A percentile compares a stretch with the other conserved stretches of the same genome.
Conservation (phyloP, 176 grass and related monocot species). For the Poa pratensis region DNA sequence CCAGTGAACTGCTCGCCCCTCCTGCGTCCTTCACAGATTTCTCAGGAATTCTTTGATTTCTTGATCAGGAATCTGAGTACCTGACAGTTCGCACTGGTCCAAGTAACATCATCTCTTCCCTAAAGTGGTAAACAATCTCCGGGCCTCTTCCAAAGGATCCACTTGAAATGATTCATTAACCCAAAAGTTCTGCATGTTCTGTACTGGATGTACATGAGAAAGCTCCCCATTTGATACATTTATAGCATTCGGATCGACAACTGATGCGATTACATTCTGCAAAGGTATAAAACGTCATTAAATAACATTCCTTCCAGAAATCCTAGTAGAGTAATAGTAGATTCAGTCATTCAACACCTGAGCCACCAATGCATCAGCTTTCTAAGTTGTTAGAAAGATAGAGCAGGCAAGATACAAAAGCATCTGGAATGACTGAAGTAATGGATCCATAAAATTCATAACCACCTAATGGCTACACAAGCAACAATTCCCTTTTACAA, state of each 20-base stretch:
- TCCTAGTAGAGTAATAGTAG: conserved; percentile 11
- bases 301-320: neutral
- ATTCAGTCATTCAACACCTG: neutral
- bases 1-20: neutral
- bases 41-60: neutral
- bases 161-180: conserved; percentile 64
- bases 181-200: conserved; percentile 63
- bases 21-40: neutral
- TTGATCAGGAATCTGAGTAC: neutral
- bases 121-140: conserved; percentile 52
- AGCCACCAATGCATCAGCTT: neutral
- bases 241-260: conserved; percentile 42
- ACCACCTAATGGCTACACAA: neutral
- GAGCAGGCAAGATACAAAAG: neutral
- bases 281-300: conserved; percentile 45
- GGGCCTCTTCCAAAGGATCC: conserved; percentile 75
- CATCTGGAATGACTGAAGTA: neutral
- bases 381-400: neutral
- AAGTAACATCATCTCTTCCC: conserved; percentile 39
- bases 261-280: conserved; percentile 64
- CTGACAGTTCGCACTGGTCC: neutral
- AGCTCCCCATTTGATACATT: conserved; percentile 45
- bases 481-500: neutral
- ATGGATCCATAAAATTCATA: conserved; percentile 3
- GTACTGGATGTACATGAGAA: conserved; percentile 40